These are phyloP conservation scores for Sporisorium graminicola DNA, from an alignment of 1,284 basidiomycete genomes.

Conservation along the genomic window DNA sequence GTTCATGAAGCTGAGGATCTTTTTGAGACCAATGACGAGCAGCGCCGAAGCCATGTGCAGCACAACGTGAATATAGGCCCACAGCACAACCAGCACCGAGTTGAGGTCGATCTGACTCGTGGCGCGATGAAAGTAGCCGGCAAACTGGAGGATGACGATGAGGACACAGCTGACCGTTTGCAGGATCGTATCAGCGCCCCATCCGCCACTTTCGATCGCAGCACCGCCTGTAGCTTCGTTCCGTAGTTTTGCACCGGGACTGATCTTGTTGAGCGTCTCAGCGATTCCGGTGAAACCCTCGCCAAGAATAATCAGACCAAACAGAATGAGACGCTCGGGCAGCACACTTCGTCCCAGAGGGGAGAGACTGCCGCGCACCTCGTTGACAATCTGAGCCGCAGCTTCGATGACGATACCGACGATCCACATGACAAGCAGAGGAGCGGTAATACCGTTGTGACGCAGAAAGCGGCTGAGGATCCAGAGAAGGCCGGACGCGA, in stretches of 20 bases:
- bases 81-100: constrained; percentile 30
- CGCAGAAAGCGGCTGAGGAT: constrained; percentile 33
- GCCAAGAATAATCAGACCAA: constrained; percentile 50
- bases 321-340: constrained; percentile 40
- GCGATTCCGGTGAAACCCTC: constrained; percentile 48
- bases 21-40: constrained; percentile 44
- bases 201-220: constrained; percentile 41
- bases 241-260: constrained; percentile 32
- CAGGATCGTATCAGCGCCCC: constrained; percentile 37
- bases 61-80: constrained; percentile 45
- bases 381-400: constrained; percentile 24
- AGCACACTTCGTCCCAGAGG: constrained; percentile 27
- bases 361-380: constrained; percentile 27
- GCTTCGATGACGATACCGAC: constrained; percentile 32
- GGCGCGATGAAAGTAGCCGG: constrained; percentile 45
- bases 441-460: constrained; percentile 15
- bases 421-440: constrained; percentile 49
- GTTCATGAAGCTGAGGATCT: constrained; percentile 45
- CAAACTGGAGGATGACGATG: constrained; percentile 45
- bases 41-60: constrained; percentile 48
- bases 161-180: constrained; percentile 36
- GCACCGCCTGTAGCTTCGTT: constrained; percentile 9
- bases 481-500: constrained; percentile 41
- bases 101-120: constrained; percentile 24
- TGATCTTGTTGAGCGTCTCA: constrained; percentile 43